Base-by-base conservation (phyloP, 495 filamentous ascomycete genomes). In the Aspergillus saccharolyticus region DNA sequence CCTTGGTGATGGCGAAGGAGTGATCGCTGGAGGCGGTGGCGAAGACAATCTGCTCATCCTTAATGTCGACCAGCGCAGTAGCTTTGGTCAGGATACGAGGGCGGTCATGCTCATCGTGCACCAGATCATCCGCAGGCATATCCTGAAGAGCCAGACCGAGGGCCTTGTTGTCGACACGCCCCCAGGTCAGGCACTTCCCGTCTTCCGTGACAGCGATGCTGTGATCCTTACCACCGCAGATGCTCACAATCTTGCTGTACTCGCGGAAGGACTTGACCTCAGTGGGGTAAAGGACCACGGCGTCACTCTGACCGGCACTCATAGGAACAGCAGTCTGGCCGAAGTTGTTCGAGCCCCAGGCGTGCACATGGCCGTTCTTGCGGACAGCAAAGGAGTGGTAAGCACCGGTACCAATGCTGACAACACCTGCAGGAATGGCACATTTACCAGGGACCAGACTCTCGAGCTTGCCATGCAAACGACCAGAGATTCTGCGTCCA, bases 341-440 rank as follows among this genome's bases (percentile, higher is more conserved):
- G 66, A 82, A 89, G 66, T 82, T 85, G 75, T 91, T 92, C n/a
- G 85, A 74, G 9, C 89, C 89, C 87, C 88, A 92, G 28, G 78
- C 73, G 67, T 79, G 87, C 52, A 89, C 80, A 21, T 79, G 71
- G 28, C 78, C 82, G 30, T 82, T 75, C 42, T 78, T 77, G 69
- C 82, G 81, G 56, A 90, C 70, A 25, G 86, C 85, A 59, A 90
- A 89, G 58, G 77, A 82, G 71, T 90, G 86, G 70, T 88, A 86
- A n/a, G 80, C 77, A 44, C 89, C 89, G 56, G 78, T 78, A 7
- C 73, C 78, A 46, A 92, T 75, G 46, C 77, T 68, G 3, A 66
- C 73, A 42, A 85, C 80, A 60, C 80, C 78, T 66, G 80, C 78
- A 21, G 81, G 78, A 20, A 84, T 67, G 25, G 80, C 83, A 57